Evolutionary conservation across 208 protist species (phyloP).

Genomic region (Sergeia podlipaevii): DNA sequence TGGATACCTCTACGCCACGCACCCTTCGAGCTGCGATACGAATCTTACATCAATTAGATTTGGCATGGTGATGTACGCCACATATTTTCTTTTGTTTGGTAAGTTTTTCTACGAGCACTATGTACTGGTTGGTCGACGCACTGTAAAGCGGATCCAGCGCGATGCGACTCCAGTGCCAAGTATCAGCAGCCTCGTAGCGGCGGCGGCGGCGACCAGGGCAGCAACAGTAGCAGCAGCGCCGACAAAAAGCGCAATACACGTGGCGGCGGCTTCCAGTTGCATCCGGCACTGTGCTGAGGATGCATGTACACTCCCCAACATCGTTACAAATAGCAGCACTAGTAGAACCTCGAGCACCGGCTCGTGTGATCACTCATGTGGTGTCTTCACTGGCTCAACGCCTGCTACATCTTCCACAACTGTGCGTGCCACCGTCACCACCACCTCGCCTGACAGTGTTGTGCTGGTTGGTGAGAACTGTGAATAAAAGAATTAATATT

Average conservation of each 20-base stretch:
- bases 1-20: slow-evolving; percentile 25
- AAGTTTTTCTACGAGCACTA: slow-evolving; percentile 48
- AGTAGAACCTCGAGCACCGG: too few species aligned
- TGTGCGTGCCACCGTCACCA: too few species aligned
- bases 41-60: slow-evolving; percentile 13
- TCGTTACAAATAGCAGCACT: too few species aligned
- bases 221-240: not conserved
- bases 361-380: too few species aligned
- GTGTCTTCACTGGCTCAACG: too few species aligned
- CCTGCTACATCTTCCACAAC: too few species aligned
- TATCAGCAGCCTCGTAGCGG: slow-evolving; percentile 4
- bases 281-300: too few species aligned
- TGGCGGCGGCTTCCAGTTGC: not conserved
- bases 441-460: too few species aligned
- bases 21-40: slow-evolving; percentile 28
- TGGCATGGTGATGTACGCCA: slow-evolving; percentile 66
- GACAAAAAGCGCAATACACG: not conserved
- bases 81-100: slow-evolving; percentile 75
- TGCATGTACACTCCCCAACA: too few species aligned
- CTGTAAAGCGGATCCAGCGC: too few species aligned
- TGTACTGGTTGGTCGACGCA: slow-evolving; percentile 23
- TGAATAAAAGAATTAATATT: not conserved
- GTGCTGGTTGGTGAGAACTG: too few species aligned
- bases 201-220: not conserved
- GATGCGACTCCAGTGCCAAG: slow-evolving; percentile 5